Base-by-base conservation (phyloP, 805 yeast species). In the Metschnikowia gelsemii region DNA sequence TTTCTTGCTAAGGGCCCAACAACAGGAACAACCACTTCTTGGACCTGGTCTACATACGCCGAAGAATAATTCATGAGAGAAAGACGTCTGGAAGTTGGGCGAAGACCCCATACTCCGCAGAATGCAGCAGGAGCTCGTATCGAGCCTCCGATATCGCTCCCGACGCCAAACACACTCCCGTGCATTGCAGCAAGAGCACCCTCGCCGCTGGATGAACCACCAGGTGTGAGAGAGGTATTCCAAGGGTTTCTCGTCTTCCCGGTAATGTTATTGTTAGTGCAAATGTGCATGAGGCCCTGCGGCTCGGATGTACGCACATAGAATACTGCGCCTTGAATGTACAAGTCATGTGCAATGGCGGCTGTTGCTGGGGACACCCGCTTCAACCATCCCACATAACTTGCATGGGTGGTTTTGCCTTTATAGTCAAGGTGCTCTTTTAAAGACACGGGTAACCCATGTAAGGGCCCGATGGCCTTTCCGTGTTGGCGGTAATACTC, bases 91-190 rank as follows among this genome's bases (percentile, higher is more conserved):
- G 38, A 45, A 11, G 53, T 27, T 8, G 55, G 55, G n/a, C 55
- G 43, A 18, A 51, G 36, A 2, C 55, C 55, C 51, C 52, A 50
- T 4, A 50, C 52, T 3, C 55, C 55, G 23, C 55, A 50, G 34
- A 49, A 48, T 4, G 51, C 55, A 3, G 55, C 55, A 12, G 55
- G 55, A 16, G 46, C 37, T 18, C 55, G 35, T 29, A 51, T 46
- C 23, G 53, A 49, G 13, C 55, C 55, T 2, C 55, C 55, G 13
- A 51, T 51, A 27, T 51, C 55, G 28, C 52, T 47, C 4, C 55
- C 55, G 28, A 51, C 29, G 3, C 55, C 55, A 19, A 51, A 50
- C 13, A 47, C 53, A 22, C 50, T 42, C 21, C 55, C 55, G 14
- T 48, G 45, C 46, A 49, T 44, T 11, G 55, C 53, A 6, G 52